A percentile compares a stretch with the other conserved stretches of the same genome.
These are phyloP conservation scores for Termitomyces sp. DNA, from an alignment of 768 basidiomycete species.

Conservation along the genomic window DNA sequence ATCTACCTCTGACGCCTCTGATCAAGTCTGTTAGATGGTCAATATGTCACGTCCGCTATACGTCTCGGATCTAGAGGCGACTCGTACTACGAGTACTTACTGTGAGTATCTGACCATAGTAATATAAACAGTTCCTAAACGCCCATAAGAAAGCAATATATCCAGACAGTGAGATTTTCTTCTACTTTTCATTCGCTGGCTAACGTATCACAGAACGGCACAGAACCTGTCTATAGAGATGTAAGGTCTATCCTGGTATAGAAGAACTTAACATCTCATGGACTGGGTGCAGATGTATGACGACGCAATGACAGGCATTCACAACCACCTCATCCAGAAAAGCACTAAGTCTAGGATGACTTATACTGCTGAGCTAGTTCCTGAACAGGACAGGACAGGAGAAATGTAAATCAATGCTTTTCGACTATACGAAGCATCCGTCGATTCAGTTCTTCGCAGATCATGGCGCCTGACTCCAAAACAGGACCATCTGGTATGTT, in stretches of 20 bases:
- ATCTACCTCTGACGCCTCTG: not conserved
- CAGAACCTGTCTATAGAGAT: conserved; percentile 72
- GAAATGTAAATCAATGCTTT: conserved; percentile 25
- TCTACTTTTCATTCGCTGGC: not conserved
- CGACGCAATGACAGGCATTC: conserved; percentile 77
- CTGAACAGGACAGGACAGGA: conserved; percentile 37
- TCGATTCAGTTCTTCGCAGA: conserved; percentile 26
- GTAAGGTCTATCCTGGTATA: conserved; percentile 25
- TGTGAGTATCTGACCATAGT: conserved; percentile 37
- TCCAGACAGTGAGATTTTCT: conserved; percentile 59
- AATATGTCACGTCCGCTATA: conserved; percentile 60
- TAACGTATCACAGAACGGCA: conserved; percentile 44
- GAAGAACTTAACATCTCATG: not conserved
- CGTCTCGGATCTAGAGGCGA: conserved; percentile 90
- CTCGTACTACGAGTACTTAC: conserved; percentile 88
- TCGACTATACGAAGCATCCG: not conserved
- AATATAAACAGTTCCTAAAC: not conserved
- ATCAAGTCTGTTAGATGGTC: conserved; percentile 31
- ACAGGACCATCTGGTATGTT: conserved; percentile 95
- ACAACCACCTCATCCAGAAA: conserved; percentile 63
- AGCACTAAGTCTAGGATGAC: conserved; percentile 54
- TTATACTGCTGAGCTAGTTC: conserved; percentile 81
- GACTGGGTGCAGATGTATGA: conserved; percentile 72
- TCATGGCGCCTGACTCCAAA: conserved; percentile 76
- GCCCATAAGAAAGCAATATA: conserved; percentile 59